Evolutionary conservation across 164 flowering plant genomes (phyloP).

Genomic region (Piper betle): DNA sequence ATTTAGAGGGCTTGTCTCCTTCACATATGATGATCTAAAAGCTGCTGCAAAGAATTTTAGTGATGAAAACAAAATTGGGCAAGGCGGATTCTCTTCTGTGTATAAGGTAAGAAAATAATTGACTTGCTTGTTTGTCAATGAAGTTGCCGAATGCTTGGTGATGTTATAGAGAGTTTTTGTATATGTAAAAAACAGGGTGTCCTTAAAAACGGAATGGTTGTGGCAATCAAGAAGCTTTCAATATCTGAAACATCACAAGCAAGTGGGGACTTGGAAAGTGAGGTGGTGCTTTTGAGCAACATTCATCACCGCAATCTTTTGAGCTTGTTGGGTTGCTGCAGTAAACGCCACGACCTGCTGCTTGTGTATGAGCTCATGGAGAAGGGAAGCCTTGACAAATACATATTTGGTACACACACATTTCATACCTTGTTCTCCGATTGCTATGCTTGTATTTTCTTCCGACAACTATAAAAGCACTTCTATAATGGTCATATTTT

Average conservation of each 20-base stretch:
- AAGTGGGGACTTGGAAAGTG: neutral
- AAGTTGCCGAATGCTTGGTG: too few species aligned
- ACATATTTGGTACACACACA: neutral
- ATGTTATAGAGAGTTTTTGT: too few species aligned
- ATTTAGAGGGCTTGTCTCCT: neutral
- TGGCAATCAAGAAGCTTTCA: neutral
- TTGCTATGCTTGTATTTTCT: neutral
- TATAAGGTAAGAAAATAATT: neutral
- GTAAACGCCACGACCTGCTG: neutral
- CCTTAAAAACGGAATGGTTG: neutral
- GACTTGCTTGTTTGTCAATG: too few species aligned
- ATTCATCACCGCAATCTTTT: neutral
- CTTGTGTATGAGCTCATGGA: neutral
- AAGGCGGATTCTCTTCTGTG: neutral
- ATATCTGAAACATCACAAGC: neutral
- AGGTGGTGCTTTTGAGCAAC: neutral
- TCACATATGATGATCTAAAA: neutral
- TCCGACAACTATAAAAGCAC: neutral
- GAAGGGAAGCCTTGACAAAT: neutral
- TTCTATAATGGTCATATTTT: too few species aligned
- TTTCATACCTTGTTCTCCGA: neutral
- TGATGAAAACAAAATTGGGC: neutral
- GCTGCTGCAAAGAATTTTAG: neutral
- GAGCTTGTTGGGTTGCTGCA: neutral
- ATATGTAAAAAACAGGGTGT: neutral